phyloP scores from a whole-genome alignment of 1,139 yeast genomes.

The Suhomyces maxii region DNA sequence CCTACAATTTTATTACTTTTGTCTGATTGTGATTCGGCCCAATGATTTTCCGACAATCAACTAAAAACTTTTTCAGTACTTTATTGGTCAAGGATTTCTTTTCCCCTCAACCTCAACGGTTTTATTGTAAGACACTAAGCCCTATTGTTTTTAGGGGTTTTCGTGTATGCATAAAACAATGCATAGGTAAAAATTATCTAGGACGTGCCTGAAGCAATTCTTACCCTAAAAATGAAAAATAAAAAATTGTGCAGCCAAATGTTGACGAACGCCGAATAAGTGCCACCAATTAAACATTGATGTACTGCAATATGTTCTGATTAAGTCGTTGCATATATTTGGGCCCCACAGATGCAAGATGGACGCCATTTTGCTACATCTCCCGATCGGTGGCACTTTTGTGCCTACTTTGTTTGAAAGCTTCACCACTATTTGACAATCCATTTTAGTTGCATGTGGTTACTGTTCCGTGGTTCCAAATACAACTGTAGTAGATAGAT shows the following conservation, averaged over 20 bases:
- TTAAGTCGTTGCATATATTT: neutral
- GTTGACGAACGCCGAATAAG: constrained; percentile 1
- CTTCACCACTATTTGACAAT: neutral
- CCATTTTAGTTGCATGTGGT: constrained; percentile 1
- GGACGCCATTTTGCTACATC: neutral
- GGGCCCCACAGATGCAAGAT: neutral
- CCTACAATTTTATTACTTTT: neutral
- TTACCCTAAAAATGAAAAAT: neutral
- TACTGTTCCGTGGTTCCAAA: neutral
- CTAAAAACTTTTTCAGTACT: neutral
- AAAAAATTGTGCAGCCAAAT: neutral
- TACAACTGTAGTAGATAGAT: too few relatives aligned
- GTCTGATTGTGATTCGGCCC: neutral
- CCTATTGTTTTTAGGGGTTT: neutral
- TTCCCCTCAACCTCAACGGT: constrained; percentile 2
- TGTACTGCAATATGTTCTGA: neutral
- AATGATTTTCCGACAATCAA: neutral
- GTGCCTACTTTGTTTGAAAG: neutral
- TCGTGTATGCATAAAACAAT: neutral
- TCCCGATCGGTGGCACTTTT: neutral
- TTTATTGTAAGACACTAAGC: neutral
- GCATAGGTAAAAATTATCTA: neutral
- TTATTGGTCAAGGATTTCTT: neutral
- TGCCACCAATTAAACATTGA: neutral
- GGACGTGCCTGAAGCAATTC: neutral